phyloP scores from a whole-genome alignment of 805 yeast species.

The Saccharomycopsis microspora region DNA sequence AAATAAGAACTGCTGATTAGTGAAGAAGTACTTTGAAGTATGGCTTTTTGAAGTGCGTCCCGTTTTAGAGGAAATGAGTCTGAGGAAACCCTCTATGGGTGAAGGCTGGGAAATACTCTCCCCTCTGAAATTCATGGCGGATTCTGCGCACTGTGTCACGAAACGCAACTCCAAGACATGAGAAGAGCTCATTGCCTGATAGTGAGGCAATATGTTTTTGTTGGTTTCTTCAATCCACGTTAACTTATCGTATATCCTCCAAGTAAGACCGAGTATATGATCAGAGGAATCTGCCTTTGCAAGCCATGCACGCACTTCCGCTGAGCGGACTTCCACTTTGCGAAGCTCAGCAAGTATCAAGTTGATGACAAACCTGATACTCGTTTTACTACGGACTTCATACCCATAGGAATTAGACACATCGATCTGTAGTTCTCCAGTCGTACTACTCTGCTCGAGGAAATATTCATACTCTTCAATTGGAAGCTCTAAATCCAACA shows the following conservation, averaged over 20 bases:
- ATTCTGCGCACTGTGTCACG: slow-evolving; percentile 19
- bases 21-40: slow-evolving; percentile 45
- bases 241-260: slow-evolving; percentile 61
- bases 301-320: slow-evolving; percentile 21
- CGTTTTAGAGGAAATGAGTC: slow-evolving; percentile 22
- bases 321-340: slow-evolving; percentile 1
- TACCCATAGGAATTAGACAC: slow-evolving; percentile 15
- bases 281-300: slow-evolving; percentile 20
- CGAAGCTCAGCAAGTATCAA: slow-evolving; percentile 1
- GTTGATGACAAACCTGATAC: slow-evolving; percentile 10
- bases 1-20: slow-evolving; percentile 51
- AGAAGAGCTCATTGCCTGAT: slow-evolving; percentile 31
- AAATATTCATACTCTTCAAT: slow-evolving; percentile 13
- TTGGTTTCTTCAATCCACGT: slow-evolving; percentile 52
- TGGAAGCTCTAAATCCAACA: slow-evolving; percentile 39
- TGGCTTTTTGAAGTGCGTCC: slow-evolving; percentile 21
- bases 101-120: slow-evolving; percentile 38
- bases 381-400: slow-evolving; percentile 2
- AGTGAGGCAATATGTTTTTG: slow-evolving; percentile 30
- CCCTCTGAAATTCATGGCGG: slow-evolving; percentile 17
- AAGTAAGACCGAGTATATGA: slow-evolving; percentile 38
- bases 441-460: not conserved
- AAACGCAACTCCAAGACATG: slow-evolving; percentile 54
- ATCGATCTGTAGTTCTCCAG: not conserved
- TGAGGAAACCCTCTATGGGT: slow-evolving; percentile 74